phyloP scores from a whole-genome alignment of 1,284 basidiomycete genomes.

The Sparassis latifolia region DNA sequence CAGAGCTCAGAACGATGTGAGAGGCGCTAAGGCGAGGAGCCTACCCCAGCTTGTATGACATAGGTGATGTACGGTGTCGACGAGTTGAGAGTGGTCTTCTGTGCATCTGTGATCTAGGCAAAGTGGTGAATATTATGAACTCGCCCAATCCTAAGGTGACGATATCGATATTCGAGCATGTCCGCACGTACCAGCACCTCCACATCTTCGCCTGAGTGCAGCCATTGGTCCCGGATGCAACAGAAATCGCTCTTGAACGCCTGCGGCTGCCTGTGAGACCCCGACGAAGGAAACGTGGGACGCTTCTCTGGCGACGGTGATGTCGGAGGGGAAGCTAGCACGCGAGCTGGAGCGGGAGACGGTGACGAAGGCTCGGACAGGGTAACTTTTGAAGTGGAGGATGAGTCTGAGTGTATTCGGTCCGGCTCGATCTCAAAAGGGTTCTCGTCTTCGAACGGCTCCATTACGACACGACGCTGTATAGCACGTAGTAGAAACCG shows the following conservation, averaged over 20 bases:
- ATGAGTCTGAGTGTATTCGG: constrained; percentile 54
- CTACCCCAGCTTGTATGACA: constrained; percentile 86
- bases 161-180: not conserved
- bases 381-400: constrained; percentile 54
- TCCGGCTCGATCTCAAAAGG: constrained; percentile 68
- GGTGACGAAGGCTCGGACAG: constrained; percentile 64
- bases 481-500: not conserved
- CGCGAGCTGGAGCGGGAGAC: constrained; percentile 33
- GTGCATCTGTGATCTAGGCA: constrained; percentile 82
- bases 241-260: constrained; percentile 67
- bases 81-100: constrained; percentile 88
- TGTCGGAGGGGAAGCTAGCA: constrained; percentile 24
- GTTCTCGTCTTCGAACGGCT: constrained; percentile 72
- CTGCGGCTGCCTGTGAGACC: constrained; percentile 45
- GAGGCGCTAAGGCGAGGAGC: constrained; percentile 23
- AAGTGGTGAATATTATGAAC: not conserved
- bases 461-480: constrained; percentile 36
- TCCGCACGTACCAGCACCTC: constrained; percentile 59
- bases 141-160: not conserved
- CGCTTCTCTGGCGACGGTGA: constrained; percentile 32
- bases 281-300: constrained; percentile 48
- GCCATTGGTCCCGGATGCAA: constrained; percentile 62
- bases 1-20: constrained; percentile 4
- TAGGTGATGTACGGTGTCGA: constrained; percentile 92
- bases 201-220: constrained; percentile 75